Evolutionary conservation across 306 rosid genomes (phyloP), one percentile per base, ranked within the genome.

Genomic region (Oxytropis ochrocephala): DNA sequence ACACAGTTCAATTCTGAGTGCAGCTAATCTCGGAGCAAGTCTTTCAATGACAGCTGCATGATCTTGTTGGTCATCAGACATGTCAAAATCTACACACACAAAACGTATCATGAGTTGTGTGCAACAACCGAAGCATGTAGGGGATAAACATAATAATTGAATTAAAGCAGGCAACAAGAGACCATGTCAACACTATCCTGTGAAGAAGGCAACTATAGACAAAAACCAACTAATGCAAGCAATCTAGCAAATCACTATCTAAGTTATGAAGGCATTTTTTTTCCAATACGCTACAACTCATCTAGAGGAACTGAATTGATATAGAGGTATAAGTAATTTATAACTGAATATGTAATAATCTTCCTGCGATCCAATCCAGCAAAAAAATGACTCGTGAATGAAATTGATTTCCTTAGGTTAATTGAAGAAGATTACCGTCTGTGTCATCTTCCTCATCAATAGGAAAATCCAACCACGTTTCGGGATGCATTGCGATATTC

Each of bases 381-480:
- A 6, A 1, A 48, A 29, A 30, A 65, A 65, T 4, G 14, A 30
- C 1, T 9, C 13, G 43, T 64, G 27, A 30, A 64, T 8, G 6
- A 24, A 52, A 21, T 24, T 4, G 3, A 24, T 3, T 4, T 47
- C 8, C 13, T 51, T 17, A 50, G 56, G 32, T 21, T 18, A 30
- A 21, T 21, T 38, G 47, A 60, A 21, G 55, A 10, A 43, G 8
- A 53, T 78, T 85, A 94, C 99, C 97, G 3, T 83, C 87, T 10
- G 70, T 76, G 67, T 89, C 95, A 9, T 94, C 96, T 80, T 94
- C 99, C 69, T 94, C 99, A 3, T 89, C 96, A 32, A 87, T 73
- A 36, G 99, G 97, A 70, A 91, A 94, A 82, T 94, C 99, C 83
- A 94, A 78, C 99, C 99, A 94, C 33, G 97, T 94, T 79, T 94